Percentiles rank a stretch among this genome's conserved stretches.
Conservation (phyloP, 2,329 filamentous ascomycete genomes). For the Stromatinia cepivora region DNA sequence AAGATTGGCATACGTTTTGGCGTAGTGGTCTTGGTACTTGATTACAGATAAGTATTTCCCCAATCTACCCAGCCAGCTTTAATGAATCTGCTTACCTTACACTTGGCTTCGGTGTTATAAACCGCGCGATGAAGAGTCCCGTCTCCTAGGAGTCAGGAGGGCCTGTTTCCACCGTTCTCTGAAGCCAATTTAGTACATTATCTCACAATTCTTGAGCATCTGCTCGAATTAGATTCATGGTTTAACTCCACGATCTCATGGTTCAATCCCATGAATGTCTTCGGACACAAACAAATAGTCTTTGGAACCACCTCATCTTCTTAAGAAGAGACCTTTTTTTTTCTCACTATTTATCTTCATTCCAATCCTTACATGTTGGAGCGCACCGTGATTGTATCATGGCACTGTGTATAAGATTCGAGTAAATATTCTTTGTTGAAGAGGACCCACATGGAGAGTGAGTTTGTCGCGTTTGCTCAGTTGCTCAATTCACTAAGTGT, state of each 20-base stretch:
- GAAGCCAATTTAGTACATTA: neutral
- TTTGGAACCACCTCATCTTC: neutral
- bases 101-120: slow-evolving; percentile 1
- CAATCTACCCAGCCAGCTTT: neutral
- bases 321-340: neutral
- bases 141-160: slow-evolving; percentile 7
- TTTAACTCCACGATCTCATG: neutral
- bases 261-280: neutral
- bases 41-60: neutral
- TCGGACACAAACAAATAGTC: neutral
- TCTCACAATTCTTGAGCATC: neutral
- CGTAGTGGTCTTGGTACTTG: neutral
- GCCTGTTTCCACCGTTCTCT: neutral
- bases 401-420: too few species aligned
- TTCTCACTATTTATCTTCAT: too few species aligned
- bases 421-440: too few species aligned
- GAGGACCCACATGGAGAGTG: too few species aligned
- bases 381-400: too few species aligned
- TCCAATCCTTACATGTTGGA: too few species aligned
- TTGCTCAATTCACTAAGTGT: too few species aligned
- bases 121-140: neutral
- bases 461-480: too few species aligned
- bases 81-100: slow-evolving; percentile 1
- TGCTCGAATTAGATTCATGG: neutral
- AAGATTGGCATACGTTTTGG: neutral